Conservation (phyloP, 306 rosid genomes). For the Sphenostylis stenocarpa region DNA sequence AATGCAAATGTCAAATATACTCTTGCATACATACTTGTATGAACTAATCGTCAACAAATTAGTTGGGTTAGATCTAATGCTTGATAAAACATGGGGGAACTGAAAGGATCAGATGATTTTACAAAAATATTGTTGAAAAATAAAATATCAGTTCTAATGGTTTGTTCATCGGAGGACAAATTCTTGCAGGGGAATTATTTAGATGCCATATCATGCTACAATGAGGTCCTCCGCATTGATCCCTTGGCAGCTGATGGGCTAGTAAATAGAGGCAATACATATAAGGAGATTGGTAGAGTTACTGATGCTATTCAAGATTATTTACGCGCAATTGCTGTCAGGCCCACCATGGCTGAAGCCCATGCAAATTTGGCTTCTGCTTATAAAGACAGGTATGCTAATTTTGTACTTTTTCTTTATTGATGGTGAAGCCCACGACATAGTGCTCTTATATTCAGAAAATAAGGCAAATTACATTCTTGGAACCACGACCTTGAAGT, state of each 20-base stretch:
- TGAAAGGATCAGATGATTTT: not conserved
- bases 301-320: conserved; percentile 97
- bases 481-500: not conserved
- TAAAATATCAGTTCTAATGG: conserved; percentile 7
- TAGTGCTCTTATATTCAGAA: not conserved
- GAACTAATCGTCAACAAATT: not conserved
- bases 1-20: not conserved
- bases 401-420: not conserved
- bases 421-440: not conserved
- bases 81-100: not conserved
- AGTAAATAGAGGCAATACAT: conserved; percentile 97
- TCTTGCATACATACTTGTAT: not conserved
- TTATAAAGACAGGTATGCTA: conserved; percentile 83
- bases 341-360: conserved; percentile 97
- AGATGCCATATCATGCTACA: conserved; percentile 98
- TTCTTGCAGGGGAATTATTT: conserved; percentile 81
- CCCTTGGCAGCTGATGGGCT: conserved; percentile 99
- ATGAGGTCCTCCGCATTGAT: conserved; percentile 96
- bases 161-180: not conserved
- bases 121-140: not conserved
- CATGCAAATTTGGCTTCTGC: conserved; percentile 99
- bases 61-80: not conserved
- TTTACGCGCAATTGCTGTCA: conserved; percentile 67
- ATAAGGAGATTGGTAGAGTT: conserved; percentile 96
- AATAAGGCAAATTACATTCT: not conserved